Percentiles rank a stretch among this genome's conserved stretches.
Conservation (phyloP, 768 basidiomycete genomes). For the Tylopilus intermedius region DNA sequence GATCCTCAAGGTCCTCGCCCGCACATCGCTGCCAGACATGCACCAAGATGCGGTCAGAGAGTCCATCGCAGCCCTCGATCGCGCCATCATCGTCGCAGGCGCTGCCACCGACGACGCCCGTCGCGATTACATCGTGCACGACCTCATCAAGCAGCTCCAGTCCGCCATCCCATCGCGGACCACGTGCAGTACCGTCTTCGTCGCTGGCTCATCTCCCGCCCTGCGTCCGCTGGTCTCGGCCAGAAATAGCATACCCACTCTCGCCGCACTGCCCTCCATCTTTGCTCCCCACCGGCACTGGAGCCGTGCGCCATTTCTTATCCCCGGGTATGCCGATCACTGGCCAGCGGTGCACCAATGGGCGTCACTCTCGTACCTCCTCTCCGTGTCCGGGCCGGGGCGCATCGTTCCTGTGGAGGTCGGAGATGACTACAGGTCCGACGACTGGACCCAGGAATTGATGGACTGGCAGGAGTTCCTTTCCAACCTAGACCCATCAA, state of each 20-base stretch:
- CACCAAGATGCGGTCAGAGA: slow-evolving; percentile 30
- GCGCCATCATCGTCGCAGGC: slow-evolving; percentile 80
- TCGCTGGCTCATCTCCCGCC: not conserved
- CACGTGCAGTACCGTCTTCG: slow-evolving; percentile 8
- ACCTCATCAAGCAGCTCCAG: slow-evolving; percentile 62
- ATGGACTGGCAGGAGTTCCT: slow-evolving; percentile 79
- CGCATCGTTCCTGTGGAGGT: slow-evolving; percentile 89
- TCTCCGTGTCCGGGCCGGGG: slow-evolving; percentile 66
- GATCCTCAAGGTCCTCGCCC: slow-evolving; percentile 50
- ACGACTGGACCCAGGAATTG: slow-evolving; percentile 77
- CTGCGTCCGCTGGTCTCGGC: slow-evolving; percentile 4
- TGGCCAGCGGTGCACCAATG: slow-evolving; percentile 86
- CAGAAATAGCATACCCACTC: slow-evolving; percentile 34
- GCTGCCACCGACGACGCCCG: slow-evolving; percentile 54
- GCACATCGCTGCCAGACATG: slow-evolving; percentile 17
- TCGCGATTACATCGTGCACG: slow-evolving; percentile 52
- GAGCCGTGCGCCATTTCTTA: slow-evolving; percentile 61
- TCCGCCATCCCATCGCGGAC: slow-evolving; percentile 6
- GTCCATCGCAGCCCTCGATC: slow-evolving; percentile 64
- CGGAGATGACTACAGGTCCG: slow-evolving; percentile 74
- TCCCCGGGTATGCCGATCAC: slow-evolving; percentile 53
- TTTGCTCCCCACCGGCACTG: slow-evolving; percentile 44
- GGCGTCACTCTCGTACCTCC: slow-evolving; percentile 66
- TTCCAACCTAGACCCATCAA: slow-evolving; percentile 33
- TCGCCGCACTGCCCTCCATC: slow-evolving; percentile 53